Conservation (phyloP, 2,329 filamentous ascomycete genomes). For the Colletotrichum sp. region DNA sequence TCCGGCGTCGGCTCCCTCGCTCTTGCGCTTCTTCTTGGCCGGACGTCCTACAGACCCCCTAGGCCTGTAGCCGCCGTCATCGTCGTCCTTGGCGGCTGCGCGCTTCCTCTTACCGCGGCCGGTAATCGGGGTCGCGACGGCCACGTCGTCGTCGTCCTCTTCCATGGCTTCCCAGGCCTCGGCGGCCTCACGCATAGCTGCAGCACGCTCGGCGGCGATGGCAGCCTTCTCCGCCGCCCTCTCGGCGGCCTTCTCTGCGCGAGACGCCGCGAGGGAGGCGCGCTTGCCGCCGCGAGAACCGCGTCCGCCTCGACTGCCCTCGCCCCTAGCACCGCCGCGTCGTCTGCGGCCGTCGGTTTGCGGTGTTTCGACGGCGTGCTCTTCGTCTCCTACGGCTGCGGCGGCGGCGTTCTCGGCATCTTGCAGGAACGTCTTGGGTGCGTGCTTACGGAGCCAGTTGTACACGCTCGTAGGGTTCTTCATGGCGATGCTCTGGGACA, state of each 20-base stretch:
- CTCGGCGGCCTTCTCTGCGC: slow-evolving; percentile 36
- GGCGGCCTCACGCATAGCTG: slow-evolving; percentile 32
- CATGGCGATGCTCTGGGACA: slow-evolving; percentile 39
- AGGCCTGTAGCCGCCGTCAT: slow-evolving; percentile 64
- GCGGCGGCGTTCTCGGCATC: slow-evolving; percentile 61
- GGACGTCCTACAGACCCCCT: slow-evolving; percentile 57
- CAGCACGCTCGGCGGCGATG: slow-evolving; percentile 30
- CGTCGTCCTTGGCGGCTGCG: slow-evolving; percentile 38
- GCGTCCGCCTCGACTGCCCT: slow-evolving; percentile 18
- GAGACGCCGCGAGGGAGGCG: slow-evolving; percentile 36
- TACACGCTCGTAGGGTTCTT: slow-evolving; percentile 90
- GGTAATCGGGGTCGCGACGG: slow-evolving; percentile 33
- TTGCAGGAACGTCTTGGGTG: slow-evolving; percentile 84
- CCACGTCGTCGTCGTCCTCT: slow-evolving; percentile 4
- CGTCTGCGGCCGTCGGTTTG: slow-evolving; percentile 26
- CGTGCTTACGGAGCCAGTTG: slow-evolving; percentile 90
- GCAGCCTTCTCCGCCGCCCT: slow-evolving; percentile 39
- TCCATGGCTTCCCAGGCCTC: slow-evolving; percentile 20
- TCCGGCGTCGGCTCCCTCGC: slow-evolving; percentile 42
- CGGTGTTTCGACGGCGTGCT: slow-evolving; percentile 36
- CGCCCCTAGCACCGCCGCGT: slow-evolving; percentile 20
- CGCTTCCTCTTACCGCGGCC: slow-evolving; percentile 55
- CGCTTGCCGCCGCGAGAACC: slow-evolving; percentile 25
- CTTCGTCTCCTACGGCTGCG: slow-evolving; percentile 39
- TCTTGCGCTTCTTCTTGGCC: slow-evolving; percentile 65